Percentiles rank a stretch among this genome's conserved stretches.
Evolutionary conservation across 805 yeast genomes (phyloP).

Genomic region (Wickerhamiella sergipiensis): DNA sequence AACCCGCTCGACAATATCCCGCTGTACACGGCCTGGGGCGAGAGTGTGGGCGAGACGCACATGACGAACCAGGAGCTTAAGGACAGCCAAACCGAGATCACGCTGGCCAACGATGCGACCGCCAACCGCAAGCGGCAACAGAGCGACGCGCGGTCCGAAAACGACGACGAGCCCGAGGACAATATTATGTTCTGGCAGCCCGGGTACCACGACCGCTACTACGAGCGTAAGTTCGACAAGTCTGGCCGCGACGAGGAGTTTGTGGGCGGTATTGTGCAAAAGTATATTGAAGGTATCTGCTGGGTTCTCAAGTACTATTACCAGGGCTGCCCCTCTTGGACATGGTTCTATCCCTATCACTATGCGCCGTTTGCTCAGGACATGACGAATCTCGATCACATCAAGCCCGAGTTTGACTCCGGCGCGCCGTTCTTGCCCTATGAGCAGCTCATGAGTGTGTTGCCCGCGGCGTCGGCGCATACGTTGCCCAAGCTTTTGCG

Average conservation of each 20-base stretch:
- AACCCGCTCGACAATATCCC: slow-evolving; percentile 61
- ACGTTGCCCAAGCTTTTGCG: slow-evolving; percentile 70
- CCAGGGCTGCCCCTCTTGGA: slow-evolving; percentile 98
- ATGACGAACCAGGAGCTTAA: slow-evolving; percentile 61
- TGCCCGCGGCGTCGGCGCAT: slow-evolving; percentile 80
- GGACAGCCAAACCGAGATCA: slow-evolving; percentile 17
- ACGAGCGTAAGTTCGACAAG: slow-evolving; percentile 56
- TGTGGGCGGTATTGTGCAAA: slow-evolving; percentile 46
- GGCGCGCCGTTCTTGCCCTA: slow-evolving; percentile 82
- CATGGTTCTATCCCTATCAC: slow-evolving; percentile 93
- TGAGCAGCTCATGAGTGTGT: slow-evolving; percentile 93
- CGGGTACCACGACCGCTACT: slow-evolving; percentile 76
- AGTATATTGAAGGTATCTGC: slow-evolving; percentile 88
- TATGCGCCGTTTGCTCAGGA: slow-evolving; percentile 97
- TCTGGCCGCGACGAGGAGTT: slow-evolving; percentile 34
- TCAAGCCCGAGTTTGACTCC: slow-evolving; percentile 50
- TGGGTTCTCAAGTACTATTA: slow-evolving; percentile 91
- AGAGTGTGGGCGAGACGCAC: slow-evolving; percentile 52
- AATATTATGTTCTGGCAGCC: slow-evolving; percentile 67
- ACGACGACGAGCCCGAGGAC: slow-evolving; percentile 27
- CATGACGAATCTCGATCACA: slow-evolving; percentile 38
- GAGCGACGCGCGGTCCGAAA: slow-evolving; percentile 10
- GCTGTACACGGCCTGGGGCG: slow-evolving; percentile 61
- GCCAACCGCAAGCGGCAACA: slow-evolving; percentile 9
- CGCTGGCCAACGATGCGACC: slow-evolving; percentile 2